Base-by-base conservation (phyloP, 176 grass and related monocot species). In the Aegilops tauschii region DNA sequence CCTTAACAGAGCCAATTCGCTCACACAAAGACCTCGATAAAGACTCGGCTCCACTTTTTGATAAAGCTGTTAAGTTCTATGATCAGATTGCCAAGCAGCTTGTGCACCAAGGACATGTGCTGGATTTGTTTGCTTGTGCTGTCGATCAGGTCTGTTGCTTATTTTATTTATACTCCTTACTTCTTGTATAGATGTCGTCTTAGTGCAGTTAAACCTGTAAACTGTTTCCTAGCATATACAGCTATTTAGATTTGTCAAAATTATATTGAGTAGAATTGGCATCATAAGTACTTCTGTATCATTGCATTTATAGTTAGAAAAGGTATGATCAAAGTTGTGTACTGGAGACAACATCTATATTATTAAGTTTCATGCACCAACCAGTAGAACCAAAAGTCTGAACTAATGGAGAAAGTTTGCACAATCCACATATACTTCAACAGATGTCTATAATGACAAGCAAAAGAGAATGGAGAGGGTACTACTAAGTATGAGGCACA, bases 121-220 rank as follows among this genome's bases (percentile, higher is more conserved):
- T 98, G 79, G 96, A 98, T 94, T 86, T 98, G 81, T 98, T 98
- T 92, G 96, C 96, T 52, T 98, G 96, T 92, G 93, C 96, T 76
- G 93, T 91, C 1, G 93, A 98, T 58, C 93, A 98, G 96, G 96
- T 95, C 84, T 79, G 76, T 89, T 82, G 40, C 59, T 86, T 82
- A 37, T 82, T 79, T 77, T 16, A 77, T 47, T 47, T 47, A 47
- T 47, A 47, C 12, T 47, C 44, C 12, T 13, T 32, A 32, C 16
- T 32, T 16, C 47, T 56, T 76, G 7, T 76, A 20, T 76, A 31
- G 47, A 77, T 32, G 47, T 31, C 2, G 9, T 56, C 2, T 12
- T 77, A 56, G 25, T 54, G 30, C 28, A 12, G 16, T 21, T 29
- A 21, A 77, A 77, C 7, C 18, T 76, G 12, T 17, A 45, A 75